phyloP scores from a whole-genome alignment of 352 stramenopile species.

The Pythium periplocum region DNA sequence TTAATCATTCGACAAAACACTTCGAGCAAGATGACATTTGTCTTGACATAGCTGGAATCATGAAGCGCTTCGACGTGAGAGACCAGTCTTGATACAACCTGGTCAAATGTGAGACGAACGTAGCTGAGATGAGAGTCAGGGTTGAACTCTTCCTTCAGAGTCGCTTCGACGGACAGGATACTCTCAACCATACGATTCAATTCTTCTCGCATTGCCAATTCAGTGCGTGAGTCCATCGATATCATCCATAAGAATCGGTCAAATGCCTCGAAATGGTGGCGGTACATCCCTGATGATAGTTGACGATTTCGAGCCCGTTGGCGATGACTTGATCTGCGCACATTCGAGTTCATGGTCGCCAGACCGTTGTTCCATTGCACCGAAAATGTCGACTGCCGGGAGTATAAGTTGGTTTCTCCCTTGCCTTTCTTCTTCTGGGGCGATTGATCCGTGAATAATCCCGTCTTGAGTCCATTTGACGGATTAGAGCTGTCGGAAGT shows the following conservation, averaged over 20 bases:
- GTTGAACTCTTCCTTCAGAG: conserved; percentile 44
- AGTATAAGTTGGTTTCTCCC: conserved; percentile 5
- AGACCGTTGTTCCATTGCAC: conserved; percentile 1
- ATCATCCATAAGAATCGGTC: conserved; percentile 42
- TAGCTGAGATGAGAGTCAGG: conserved; percentile 33
- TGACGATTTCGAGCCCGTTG: no score
- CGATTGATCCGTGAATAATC: no score
- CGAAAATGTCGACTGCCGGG: conserved; percentile 1
- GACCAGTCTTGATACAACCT: conserved; percentile 60
- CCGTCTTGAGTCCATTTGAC: no score
- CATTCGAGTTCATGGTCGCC: not conserved
- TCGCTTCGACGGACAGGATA: conserved; percentile 46
- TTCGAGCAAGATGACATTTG: conserved; percentile 61
- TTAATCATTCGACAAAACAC: conserved; percentile 76
- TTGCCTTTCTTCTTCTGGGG: no score
- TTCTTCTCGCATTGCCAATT: conserved; percentile 55
- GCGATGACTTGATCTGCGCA: no score
- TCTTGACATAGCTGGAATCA: conserved; percentile 51
- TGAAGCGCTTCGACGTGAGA: conserved; percentile 53
- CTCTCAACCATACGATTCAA: conserved; percentile 68
- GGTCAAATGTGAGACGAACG: conserved; percentile 50
- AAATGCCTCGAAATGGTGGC: conserved; percentile 40
- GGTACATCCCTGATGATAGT: not conserved
- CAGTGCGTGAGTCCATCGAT: conserved; percentile 28
- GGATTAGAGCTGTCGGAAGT: no score